Evolutionary conservation across 75 land plant species (phyloP).

Genomic region (Cunninghamia lanceolata): DNA sequence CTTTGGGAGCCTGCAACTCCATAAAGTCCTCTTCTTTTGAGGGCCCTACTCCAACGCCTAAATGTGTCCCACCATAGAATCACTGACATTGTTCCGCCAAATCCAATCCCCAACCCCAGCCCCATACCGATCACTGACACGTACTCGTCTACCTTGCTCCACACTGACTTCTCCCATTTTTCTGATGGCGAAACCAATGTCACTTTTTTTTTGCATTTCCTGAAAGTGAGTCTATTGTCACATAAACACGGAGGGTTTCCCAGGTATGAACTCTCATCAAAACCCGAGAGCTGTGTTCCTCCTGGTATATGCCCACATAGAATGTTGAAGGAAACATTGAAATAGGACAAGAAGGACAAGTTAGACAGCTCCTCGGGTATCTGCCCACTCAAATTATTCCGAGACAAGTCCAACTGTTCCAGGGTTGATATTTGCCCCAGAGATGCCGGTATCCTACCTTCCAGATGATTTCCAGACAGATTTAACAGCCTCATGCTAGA

Average conservation of each 20-base stretch:
- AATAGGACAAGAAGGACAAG: neutral
- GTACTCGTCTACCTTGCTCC: neutral
- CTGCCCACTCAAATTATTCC: neutral
- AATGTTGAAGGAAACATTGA: neutral
- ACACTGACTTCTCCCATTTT: neutral
- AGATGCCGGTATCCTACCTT: constrained; percentile 26
- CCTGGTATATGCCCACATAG: neutral
- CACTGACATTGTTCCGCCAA: no score
- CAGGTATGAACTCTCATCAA: neutral
- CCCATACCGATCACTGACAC: neutral
- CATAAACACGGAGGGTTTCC: neutral
- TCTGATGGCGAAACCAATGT: neutral
- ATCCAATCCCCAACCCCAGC: no score
- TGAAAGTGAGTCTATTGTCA: no score
- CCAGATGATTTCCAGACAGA: constrained; percentile 23
- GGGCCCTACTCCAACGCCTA: no score
- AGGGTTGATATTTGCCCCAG: constrained; percentile 8
- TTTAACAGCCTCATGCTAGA: constrained; percentile 15
- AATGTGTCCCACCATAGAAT: no score
- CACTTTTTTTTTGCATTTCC: neutral
- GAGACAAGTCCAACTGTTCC: neutral
- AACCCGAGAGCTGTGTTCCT: neutral
- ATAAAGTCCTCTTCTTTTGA: no score
- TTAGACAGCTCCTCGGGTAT: constrained; percentile 7
- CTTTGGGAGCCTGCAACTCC: no score